These are phyloP conservation scores for Ceratocystis ficicola DNA, from an alignment of 2,329 filamentous ascomycete genomes.

Conservation along the genomic window DNA sequence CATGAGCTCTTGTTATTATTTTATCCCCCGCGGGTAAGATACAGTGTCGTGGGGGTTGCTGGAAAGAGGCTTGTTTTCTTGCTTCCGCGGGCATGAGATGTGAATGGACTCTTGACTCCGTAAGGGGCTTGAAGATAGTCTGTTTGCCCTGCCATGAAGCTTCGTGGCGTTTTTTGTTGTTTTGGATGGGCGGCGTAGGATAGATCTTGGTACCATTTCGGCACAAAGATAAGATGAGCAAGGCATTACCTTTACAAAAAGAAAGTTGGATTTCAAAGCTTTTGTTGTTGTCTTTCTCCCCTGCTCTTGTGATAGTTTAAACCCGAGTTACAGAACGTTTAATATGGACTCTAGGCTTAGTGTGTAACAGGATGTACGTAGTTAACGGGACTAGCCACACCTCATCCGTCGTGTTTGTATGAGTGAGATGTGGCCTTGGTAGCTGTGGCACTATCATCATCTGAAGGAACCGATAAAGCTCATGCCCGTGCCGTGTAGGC, in stretches of 20 bases:
- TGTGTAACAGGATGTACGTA: too few species aligned
- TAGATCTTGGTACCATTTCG: neutral
- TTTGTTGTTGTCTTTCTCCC: neutral
- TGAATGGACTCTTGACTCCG: too few species aligned
- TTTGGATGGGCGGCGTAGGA: neutral
- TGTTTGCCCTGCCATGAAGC: neutral
- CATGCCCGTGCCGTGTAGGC: constrained; percentile 1
- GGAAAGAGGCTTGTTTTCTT: too few species aligned
- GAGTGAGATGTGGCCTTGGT: neutral
- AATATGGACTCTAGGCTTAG: too few species aligned
- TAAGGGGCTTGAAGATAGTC: neutral
- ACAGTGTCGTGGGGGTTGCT: too few species aligned
- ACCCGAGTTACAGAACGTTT: neutral
- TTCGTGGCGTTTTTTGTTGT: neutral
- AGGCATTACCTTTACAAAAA: neutral
- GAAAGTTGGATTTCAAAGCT: neutral
- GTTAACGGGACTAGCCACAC: too few species aligned
- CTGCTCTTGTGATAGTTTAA: neutral
- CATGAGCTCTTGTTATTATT: too few species aligned
- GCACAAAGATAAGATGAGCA: neutral
- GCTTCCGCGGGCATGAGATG: too few species aligned
- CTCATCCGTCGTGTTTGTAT: too few species aligned
- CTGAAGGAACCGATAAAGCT: neutral
- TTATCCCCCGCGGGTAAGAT: too few species aligned
- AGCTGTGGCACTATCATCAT: neutral